A percentile compares a stretch with the other conserved stretches of the same genome.
Conservation (phyloP, 495 filamentous ascomycete species). For the Talaromyces borbonicus region DNA sequence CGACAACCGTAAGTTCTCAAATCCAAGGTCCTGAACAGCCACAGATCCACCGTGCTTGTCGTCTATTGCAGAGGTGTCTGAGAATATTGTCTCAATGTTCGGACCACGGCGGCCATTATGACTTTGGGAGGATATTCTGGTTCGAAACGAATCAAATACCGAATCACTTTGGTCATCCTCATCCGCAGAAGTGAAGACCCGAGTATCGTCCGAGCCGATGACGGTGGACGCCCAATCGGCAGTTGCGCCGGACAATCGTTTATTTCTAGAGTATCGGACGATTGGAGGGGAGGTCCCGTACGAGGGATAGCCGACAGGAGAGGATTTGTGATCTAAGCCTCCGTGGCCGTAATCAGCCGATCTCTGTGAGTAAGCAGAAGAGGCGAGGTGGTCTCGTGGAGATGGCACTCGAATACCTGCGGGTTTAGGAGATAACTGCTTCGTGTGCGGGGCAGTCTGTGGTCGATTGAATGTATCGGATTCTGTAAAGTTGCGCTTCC, state of each 20-base stretch:
- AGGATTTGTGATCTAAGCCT: slow-evolving; percentile 10
- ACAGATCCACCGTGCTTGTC: not conserved
- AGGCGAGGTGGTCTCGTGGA: not conserved
- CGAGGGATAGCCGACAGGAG: slow-evolving; percentile 9
- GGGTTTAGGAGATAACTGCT: not conserved
- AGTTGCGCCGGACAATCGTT: slow-evolving; percentile 36
- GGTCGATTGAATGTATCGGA: slow-evolving; percentile 29
- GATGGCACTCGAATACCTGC: not conserved
- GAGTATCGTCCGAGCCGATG: slow-evolving; percentile 75
- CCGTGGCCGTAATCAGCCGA: slow-evolving; percentile 3
- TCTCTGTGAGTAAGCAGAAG: not conserved
- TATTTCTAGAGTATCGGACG: slow-evolving; percentile 24
- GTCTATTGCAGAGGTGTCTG: slow-evolving; percentile 53
- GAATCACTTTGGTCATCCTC: slow-evolving; percentile 89
- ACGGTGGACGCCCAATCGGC: slow-evolving; percentile 75
- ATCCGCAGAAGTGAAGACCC: slow-evolving; percentile 63
- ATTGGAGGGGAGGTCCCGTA: slow-evolving; percentile 11
- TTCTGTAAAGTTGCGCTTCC: slow-evolving; percentile 34
- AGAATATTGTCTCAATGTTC: slow-evolving; percentile 79
- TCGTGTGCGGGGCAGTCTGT: slow-evolving; percentile 12
- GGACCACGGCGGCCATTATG: slow-evolving; percentile 39
- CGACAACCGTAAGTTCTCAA: slow-evolving; percentile 4
- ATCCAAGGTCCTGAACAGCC: not conserved
- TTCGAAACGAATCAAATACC: slow-evolving; percentile 84
- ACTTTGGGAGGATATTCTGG: slow-evolving; percentile 58